Conservation (phyloP, 129 eudicot species). For the Centaurea solstitialis region DNA sequence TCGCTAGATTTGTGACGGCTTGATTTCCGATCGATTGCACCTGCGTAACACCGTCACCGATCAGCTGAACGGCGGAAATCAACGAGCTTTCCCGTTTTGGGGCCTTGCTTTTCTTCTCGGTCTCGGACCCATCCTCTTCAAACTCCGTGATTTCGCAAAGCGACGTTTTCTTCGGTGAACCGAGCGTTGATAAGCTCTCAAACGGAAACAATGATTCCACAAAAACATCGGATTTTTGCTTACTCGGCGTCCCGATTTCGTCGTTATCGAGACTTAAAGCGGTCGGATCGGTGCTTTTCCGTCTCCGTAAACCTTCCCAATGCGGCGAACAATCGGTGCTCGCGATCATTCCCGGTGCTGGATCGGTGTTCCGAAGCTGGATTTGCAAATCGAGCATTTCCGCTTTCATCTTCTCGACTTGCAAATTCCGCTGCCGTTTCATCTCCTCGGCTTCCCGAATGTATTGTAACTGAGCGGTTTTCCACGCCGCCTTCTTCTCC, state of each 20-base stretch:
- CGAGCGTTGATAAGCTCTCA: conserved; percentile 33
- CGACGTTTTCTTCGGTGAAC: conserved; percentile 37
- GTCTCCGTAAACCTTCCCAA: conserved; percentile 39
- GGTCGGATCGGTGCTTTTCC: conserved; percentile 32
- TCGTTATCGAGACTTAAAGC: conserved; percentile 23
- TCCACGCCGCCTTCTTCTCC: conserved; percentile 56
- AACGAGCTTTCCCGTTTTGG: conserved; percentile 32
- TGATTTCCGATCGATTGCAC: conserved; percentile 48
- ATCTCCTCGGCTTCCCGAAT: conserved; percentile 57
- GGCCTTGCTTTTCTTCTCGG: conserved; percentile 6
- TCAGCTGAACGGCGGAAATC: conserved; percentile 49
- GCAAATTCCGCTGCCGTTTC: conserved; percentile 49
- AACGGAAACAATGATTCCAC: conserved; percentile 40
- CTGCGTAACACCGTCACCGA: conserved; percentile 51
- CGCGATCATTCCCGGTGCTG: neutral
- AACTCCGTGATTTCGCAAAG: conserved; percentile 42
- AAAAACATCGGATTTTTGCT: conserved; percentile 35
- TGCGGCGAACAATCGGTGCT: conserved; percentile 33
- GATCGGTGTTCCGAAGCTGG: conserved; percentile 46
- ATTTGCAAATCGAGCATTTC: conserved; percentile 60
- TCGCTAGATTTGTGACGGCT: conserved; percentile 49
- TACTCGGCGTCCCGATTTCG: conserved; percentile 27
- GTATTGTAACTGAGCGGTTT: conserved; percentile 55
- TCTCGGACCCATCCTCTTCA: conserved; percentile 29
- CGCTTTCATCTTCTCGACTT: conserved; percentile 60